Conservation (phyloP, 352 stramenopile genomes). For the Thraustochytrium striatum region DNA sequence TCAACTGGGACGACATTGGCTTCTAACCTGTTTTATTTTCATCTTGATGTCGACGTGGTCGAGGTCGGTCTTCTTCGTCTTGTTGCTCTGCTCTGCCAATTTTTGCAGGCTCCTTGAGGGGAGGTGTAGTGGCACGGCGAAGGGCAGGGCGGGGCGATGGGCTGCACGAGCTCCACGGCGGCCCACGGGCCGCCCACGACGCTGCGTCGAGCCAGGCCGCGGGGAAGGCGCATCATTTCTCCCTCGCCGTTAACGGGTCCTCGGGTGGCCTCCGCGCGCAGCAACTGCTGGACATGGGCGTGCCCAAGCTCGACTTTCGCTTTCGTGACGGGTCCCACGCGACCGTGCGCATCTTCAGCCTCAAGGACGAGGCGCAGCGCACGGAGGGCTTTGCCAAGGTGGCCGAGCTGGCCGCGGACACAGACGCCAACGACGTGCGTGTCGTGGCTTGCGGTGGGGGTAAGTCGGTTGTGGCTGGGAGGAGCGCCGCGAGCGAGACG, state of each 20-base stretch:
- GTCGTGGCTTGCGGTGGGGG: conserved; percentile 31
- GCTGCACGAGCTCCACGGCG: too few species aligned
- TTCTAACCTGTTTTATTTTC: too few species aligned
- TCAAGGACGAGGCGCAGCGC: conserved; percentile 17
- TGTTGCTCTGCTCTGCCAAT: too few species aligned
- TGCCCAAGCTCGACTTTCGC: conserved; percentile 24
- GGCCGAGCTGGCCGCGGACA: neutral
- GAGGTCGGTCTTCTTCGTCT: too few species aligned
- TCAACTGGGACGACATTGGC: conserved; percentile 47
- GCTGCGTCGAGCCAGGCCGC: neutral
- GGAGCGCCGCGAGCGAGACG: too few species aligned
- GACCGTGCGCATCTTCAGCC: conserved; percentile 19
- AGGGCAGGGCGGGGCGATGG: too few species aligned
- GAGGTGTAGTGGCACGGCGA: too few species aligned
- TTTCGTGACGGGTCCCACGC: neutral
- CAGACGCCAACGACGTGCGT: neutral
- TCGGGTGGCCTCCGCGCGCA: conserved; percentile 11
- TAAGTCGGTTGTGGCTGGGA: too few species aligned
- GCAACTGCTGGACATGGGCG: conserved; percentile 28
- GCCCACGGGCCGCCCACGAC: too few species aligned
- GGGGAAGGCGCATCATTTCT: neutral
- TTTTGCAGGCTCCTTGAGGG: too few species aligned
- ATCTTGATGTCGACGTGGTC: too few species aligned
- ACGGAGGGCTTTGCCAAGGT: neutral
- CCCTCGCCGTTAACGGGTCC: neutral